Evolutionary conservation across 768 basidiomycete species (phyloP).

Genomic region (Amanita rimosa): DNA sequence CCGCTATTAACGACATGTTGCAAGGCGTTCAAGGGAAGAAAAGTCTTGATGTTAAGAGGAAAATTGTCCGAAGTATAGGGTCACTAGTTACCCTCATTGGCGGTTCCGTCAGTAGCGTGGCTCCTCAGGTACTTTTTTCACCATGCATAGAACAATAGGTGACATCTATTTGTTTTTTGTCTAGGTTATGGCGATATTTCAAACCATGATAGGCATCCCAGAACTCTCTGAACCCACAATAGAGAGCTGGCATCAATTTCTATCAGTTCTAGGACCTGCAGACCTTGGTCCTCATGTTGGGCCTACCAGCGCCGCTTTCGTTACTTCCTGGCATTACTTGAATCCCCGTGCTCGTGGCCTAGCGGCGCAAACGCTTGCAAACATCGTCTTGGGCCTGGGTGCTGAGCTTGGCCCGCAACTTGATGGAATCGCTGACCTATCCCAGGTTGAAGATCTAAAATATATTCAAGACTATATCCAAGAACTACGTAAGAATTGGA

Average conservation of each 20-base stretch:
- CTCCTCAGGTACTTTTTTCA: constrained; percentile 63
- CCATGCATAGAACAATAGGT: neutral
- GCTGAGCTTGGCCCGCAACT: constrained; percentile 42
- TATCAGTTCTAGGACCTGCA: constrained; percentile 47
- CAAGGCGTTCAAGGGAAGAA: constrained; percentile 80
- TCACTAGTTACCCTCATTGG: constrained; percentile 63
- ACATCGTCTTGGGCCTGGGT: constrained; percentile 57
- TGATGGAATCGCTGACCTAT: constrained; percentile 73
- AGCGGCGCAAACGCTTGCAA: constrained; percentile 51
- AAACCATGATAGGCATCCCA: constrained; percentile 70
- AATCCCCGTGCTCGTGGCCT: constrained; percentile 34
- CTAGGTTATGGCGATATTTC: constrained; percentile 93
- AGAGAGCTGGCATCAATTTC: constrained; percentile 69
- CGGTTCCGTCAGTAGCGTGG: constrained; percentile 57
- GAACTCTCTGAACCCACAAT: constrained; percentile 74
- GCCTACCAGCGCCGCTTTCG: constrained; percentile 76
- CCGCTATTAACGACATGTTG: constrained; percentile 75
- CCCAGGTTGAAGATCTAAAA: constrained; percentile 54
- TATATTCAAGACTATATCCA: constrained; percentile 30
- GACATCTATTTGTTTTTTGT: constrained; percentile 18
- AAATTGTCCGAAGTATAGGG: constrained; percentile 72
- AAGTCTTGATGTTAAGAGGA: constrained; percentile 52
- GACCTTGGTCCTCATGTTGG: constrained; percentile 83
- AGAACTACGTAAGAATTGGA: constrained; percentile 34
- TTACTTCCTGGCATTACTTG: constrained; percentile 66